Conservation (phyloP, 306 rosid species). For the Bauhinia variegata region DNA sequence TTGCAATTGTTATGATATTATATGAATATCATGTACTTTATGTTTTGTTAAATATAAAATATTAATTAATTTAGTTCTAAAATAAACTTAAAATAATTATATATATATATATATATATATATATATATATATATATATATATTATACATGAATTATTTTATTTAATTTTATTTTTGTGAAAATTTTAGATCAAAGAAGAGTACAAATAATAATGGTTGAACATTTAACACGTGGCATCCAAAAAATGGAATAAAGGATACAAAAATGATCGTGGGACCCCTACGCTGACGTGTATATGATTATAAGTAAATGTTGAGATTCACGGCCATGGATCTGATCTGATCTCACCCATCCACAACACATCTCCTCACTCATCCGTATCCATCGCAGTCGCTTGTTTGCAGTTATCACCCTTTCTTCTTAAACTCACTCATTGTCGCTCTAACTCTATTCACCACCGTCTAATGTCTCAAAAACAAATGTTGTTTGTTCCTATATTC, state of each 20-base stretch:
- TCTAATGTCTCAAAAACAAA: conserved; percentile 40
- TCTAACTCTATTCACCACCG: no score
- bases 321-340: conserved; percentile 58
- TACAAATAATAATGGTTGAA: conserved; percentile 36
- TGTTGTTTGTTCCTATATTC: conserved; percentile 32
- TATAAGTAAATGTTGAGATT: conserved; percentile 52
- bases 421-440: no score
- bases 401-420: conserved; percentile 3
- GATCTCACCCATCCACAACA: conserved; percentile 28
- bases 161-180: no score
- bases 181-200: no score
- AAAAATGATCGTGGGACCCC: conserved; percentile 46
- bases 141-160: no score
- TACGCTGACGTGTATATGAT: conserved; percentile 64
- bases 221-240: conserved; percentile 46
- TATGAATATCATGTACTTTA: no score
- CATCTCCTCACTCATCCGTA: not conserved
- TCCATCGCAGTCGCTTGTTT: not conserved
- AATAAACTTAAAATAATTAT: no score
- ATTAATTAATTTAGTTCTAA: no score
- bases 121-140: no score
- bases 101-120: no score
- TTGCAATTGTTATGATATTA: no score
- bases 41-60: no score
- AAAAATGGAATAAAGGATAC: conserved; percentile 26